Conservation (phyloP, 768 basidiomycete species). For the Lactifluus piperatus region DNA sequence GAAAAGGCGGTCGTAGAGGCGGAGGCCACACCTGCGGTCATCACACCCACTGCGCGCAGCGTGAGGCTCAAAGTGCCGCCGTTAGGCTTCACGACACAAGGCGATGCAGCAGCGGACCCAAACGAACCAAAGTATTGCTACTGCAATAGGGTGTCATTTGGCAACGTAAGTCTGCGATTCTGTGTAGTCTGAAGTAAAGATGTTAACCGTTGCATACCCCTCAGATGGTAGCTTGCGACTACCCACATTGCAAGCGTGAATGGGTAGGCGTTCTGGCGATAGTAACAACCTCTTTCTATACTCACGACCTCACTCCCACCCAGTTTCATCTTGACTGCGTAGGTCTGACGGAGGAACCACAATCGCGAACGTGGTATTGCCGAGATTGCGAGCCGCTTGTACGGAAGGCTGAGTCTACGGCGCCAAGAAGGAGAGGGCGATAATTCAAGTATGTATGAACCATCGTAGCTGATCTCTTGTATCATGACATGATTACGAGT, state of each 20-base stretch:
- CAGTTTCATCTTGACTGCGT: constrained; percentile 73
- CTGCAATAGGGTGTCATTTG: constrained; percentile 73
- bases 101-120: constrained; percentile 22
- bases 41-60: constrained; percentile 14
- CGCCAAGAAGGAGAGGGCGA: constrained; percentile 27
- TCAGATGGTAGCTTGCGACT: constrained; percentile 87
- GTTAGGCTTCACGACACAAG: constrained; percentile 13
- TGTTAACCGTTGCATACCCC: constrained; percentile 3
- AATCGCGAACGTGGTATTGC: constrained; percentile 58
- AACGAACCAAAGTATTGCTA: constrained; percentile 65
- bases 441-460: constrained; percentile 7
- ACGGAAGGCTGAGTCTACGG: constrained; percentile 25
- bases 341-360: constrained; percentile 48
- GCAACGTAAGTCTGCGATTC: constrained; percentile 45
- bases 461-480: background rate
- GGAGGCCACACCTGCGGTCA: background rate
- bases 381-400: constrained; percentile 41
- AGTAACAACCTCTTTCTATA: background rate
- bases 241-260: constrained; percentile 58
- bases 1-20: constrained; percentile 16
- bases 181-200: background rate
- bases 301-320: background rate
- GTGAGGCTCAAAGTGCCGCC: constrained; percentile 33
- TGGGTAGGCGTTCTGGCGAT: constrained; percentile 57
- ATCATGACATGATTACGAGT: background rate